Percentiles rank a stretch among this genome's conserved stretches.
phyloP scores from a whole-genome alignment of 169 alveolate genomes.

The Cryptosporidium felis region DNA sequence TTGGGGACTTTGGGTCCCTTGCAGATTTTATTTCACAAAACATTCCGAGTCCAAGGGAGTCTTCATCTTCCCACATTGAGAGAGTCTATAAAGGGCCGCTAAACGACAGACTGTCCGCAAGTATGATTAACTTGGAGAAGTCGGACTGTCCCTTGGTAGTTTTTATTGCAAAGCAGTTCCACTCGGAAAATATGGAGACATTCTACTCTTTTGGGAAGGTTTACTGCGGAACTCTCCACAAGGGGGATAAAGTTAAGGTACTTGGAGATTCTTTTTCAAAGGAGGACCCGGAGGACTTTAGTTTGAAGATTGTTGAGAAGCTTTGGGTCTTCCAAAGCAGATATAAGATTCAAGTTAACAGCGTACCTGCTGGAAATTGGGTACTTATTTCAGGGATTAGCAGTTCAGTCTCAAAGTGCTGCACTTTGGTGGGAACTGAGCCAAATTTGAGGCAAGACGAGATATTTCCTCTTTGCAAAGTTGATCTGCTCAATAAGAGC shows the following conservation, averaged over 20 bases:
- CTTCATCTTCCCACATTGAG: conserved; percentile 75
- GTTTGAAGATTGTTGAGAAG: conserved; percentile 83
- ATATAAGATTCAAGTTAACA: conserved; percentile 86
- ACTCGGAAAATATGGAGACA: conserved; percentile 88
- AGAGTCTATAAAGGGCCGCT: conserved; percentile 77
- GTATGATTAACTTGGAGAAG: conserved; percentile 71
- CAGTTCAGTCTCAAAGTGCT: conserved; percentile 86
- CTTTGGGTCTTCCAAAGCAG: conserved; percentile 94
- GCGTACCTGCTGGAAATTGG: conserved; percentile 91
- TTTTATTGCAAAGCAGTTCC: conserved; percentile 91
- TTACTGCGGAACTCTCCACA: conserved; percentile 93
- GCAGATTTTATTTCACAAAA: conserved; percentile 88
- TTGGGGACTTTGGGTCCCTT: conserved; percentile 83
- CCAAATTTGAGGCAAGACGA: neutral
- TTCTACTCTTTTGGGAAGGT: conserved; percentile 96
- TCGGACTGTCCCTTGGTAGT: conserved; percentile 88
- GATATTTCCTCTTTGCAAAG: conserved; percentile 60
- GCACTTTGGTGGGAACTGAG: conserved; percentile 79
- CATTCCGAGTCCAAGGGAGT: conserved; percentile 84
- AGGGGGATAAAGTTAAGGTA: conserved; percentile 93
- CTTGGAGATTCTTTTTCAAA: conserved; percentile 91
- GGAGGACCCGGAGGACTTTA: conserved; percentile 97
- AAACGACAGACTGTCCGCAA: conserved; percentile 25
- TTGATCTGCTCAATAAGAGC: conserved; percentile 74
- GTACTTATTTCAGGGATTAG: conserved; percentile 96